Percentiles rank a stretch among this genome's conserved stretches.
Conservation (phyloP, 208 protist species). For the Crithidia brevicula region DNA sequence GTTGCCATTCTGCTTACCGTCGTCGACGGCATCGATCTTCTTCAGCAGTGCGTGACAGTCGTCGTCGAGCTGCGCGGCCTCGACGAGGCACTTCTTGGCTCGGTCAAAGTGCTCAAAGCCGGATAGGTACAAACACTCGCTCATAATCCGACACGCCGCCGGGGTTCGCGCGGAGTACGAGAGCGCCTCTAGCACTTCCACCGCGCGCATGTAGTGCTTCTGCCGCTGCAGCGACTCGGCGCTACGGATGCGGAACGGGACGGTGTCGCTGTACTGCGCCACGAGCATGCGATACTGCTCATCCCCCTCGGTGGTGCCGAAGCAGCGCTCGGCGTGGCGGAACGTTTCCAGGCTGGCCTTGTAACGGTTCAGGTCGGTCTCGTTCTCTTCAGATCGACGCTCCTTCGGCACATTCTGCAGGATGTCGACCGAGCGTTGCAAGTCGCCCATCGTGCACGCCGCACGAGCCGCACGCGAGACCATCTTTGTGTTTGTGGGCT, state of each 20-base stretch:
- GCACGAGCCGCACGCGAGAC: conserved; percentile 73
- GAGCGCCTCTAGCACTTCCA: conserved; percentile 72
- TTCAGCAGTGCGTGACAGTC: conserved; percentile 68
- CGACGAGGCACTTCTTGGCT: conserved; percentile 51
- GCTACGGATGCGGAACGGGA: conserved; percentile 77
- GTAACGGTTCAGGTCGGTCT: conserved; percentile 61
- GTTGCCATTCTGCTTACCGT: conserved; percentile 91
- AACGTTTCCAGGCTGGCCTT: conserved; percentile 60
- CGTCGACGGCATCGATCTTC: conserved; percentile 78
- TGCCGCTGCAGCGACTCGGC: conserved; percentile 76
- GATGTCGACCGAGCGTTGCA: conserved; percentile 61
- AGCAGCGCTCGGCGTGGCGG: conserved; percentile 58
- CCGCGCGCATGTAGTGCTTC: conserved; percentile 60
- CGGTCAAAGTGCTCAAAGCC: conserved; percentile 90
- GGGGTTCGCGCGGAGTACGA: conserved; percentile 54
- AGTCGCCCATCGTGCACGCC: conserved; percentile 82
- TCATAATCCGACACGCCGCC: conserved; percentile 62
- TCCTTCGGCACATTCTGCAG: conserved; percentile 59
- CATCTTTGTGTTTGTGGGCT: conserved; percentile 79
- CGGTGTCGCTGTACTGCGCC: conserved; percentile 78
- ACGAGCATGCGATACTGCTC: conserved; percentile 82
- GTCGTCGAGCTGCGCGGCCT: conserved; percentile 69
- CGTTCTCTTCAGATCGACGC: conserved; percentile 38
- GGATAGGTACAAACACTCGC: conserved; percentile 75
- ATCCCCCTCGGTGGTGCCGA: conserved; percentile 83